Base-by-base conservation (phyloP, 1,284 basidiomycete species). In the Sporisorium graminicola region DNA sequence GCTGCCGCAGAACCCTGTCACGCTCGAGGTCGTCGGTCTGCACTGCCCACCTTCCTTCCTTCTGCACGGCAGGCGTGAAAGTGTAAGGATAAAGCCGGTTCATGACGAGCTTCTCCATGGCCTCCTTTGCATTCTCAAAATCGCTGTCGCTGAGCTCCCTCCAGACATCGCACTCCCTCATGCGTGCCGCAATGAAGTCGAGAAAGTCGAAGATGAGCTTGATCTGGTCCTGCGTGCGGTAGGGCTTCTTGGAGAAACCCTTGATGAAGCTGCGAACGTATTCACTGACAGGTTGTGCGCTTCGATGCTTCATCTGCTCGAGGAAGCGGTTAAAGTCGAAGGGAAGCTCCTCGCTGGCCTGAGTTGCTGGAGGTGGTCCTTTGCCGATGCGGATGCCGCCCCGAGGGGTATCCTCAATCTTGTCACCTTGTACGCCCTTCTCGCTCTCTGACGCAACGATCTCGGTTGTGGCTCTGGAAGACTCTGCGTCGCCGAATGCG, bases 91-190 rank as follows among this genome's bases (percentile, higher is more conserved):
- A 98, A 60, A 98, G 88, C 54, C 95, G 89, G 82, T 99, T 99
- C 97, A 99, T 99, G 79, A 99, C 94, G 12, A 99, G 90, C 87
- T 99, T 99, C 89, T 99, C 96, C 94, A 99, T 98, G 57, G 95
- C 95, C 87, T 99, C 96, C 87, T 94, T 91, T 0, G 95, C 94
- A 80, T 98, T 95, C 68, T 98, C 97, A 79, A 99, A 98, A 85
- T 99, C 95, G 5, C 88, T 87, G 26, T 93, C 91, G 5, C 90
- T 88, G 5, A 82, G 64, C 8, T 61, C 65, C 22, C 77, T 69
- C 81, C 82, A 85, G 13, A 83, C 71, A 35, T 75, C 71, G 50
- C 78, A 77, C 54, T 84, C 77, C 22, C 74, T 42, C 84, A 85
- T 85, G 46, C 75, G 75, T 7, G 66, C 80, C 1, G 82, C 68